A percentile compares a stretch with the other conserved stretches of the same genome.
phyloP scores from a whole-genome alignment of 2,329 filamentous ascomycete genomes.

The Ascochyta pisi region DNA sequence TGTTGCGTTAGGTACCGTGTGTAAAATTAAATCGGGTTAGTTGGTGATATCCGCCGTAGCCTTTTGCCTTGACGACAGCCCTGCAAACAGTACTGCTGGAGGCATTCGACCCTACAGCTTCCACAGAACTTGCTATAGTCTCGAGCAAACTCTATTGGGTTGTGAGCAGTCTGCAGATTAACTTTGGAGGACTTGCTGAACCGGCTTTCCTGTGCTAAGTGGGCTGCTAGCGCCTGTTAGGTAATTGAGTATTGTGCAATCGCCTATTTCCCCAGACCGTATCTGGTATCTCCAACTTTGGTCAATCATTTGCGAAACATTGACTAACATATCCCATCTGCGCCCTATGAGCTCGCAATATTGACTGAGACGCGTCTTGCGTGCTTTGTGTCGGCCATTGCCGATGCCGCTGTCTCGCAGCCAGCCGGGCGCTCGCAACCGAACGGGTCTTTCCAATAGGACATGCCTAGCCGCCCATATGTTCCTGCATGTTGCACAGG shows the following conservation, averaged over 20 bases:
- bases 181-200: too few species aligned
- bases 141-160: too few species aligned
- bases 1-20: too few species aligned
- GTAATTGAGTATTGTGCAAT: background rate
- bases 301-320: background rate
- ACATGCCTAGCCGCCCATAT: background rate
- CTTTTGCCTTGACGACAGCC: too few species aligned
- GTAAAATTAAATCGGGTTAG: too few species aligned
- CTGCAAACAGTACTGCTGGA: too few species aligned
- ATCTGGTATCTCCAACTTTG: constrained; percentile 1
- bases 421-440: background rate
- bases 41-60: too few species aligned
- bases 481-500: background rate
- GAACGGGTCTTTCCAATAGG: background rate
- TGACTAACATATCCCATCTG: constrained; percentile 5
- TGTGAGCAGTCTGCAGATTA: too few species aligned
- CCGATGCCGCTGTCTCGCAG: constrained; percentile 1
- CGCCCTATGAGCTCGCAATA: background rate
- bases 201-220: too few species aligned
- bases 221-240: too few species aligned
- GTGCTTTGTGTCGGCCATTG: constrained; percentile 1
- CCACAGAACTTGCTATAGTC: too few species aligned
- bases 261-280: background rate
- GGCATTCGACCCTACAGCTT: too few species aligned
- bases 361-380: background rate